Evolutionary conservation across 2,329 filamentous ascomycete species (phyloP).

Genomic region (Aspergillus cejpii): DNA sequence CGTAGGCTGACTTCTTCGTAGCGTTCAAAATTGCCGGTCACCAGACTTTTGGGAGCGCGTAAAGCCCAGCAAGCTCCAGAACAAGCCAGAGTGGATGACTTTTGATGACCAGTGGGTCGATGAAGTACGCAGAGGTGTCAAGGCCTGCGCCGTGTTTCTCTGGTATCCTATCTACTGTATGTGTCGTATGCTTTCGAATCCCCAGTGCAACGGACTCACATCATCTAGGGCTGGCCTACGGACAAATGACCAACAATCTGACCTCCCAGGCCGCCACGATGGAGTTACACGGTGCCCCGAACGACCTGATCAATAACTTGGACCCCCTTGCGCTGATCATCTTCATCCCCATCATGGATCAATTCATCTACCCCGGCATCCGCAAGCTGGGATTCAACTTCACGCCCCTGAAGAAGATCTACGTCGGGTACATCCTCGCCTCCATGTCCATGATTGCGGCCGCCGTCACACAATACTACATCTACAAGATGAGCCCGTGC

Average conservation of each 20-base stretch:
- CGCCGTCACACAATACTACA: slow-evolving; percentile 45
- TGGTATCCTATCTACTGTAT: slow-evolving; percentile 46
- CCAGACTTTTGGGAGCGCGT: slow-evolving; percentile 19
- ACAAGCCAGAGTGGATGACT: slow-evolving; percentile 50
- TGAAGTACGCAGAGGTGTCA: slow-evolving; percentile 62
- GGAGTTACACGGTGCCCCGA: slow-evolving; percentile 47
- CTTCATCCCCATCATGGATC: slow-evolving; percentile 50
- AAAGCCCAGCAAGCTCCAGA: slow-evolving; percentile 19
- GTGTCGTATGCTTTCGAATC: slow-evolving; percentile 10
- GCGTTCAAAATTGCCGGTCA: slow-evolving; percentile 15
- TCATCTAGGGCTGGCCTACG: slow-evolving; percentile 41
- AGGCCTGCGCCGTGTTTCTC: slow-evolving; percentile 62
- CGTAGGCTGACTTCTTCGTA: slow-evolving; percentile 9
- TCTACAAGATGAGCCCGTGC: slow-evolving; percentile 57
- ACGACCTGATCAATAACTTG: slow-evolving; percentile 50
- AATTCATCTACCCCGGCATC: slow-evolving; percentile 46
- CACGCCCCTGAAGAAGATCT: slow-evolving; percentile 50
- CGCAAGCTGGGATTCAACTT: slow-evolving; percentile 44
- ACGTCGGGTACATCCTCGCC: slow-evolving; percentile 45
- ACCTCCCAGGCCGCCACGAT: slow-evolving; percentile 51
- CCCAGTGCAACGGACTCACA: slow-evolving; percentile 15
- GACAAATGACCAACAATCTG: slow-evolving; percentile 50
- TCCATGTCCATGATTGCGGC: slow-evolving; percentile 46
- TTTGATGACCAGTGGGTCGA: slow-evolving; percentile 78
- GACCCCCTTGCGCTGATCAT: slow-evolving; percentile 49